These are phyloP conservation scores for Lichtheimia corymbifera DNA, from an alignment of 371 early-diverging fungal genomes.

Conservation along the genomic window DNA sequence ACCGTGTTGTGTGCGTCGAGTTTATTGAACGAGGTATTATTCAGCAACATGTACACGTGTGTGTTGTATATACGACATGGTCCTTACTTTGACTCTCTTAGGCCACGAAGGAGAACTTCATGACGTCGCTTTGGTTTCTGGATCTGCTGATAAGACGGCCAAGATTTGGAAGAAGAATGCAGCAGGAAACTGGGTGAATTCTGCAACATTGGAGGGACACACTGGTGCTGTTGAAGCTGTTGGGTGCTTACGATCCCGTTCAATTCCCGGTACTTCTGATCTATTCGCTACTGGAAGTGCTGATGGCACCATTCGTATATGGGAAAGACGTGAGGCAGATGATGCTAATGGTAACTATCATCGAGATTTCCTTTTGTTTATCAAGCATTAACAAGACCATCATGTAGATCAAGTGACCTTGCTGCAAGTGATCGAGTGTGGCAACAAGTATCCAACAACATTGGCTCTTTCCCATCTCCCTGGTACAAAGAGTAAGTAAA, in stretches of 20 bases:
- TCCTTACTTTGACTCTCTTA: conserved; percentile 9
- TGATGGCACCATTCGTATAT: conserved; percentile 79
- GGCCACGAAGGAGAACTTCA: conserved; percentile 50
- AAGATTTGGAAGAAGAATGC: conserved; percentile 69
- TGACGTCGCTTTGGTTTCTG: conserved; percentile 75
- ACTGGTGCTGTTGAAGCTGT: conserved; percentile 69
- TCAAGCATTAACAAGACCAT: neutral
- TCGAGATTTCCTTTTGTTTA: neutral
- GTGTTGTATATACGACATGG: neutral
- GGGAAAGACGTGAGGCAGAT: conserved; percentile 60
- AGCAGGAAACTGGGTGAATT: conserved; percentile 59
- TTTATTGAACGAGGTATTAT: conserved; percentile 66
- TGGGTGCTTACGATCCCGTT: conserved; percentile 57
- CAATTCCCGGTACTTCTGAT: conserved; percentile 43
- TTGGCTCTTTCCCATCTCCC: conserved; percentile 76
- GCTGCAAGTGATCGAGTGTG: conserved; percentile 71
- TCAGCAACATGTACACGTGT: neutral
- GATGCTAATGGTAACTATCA: conserved; percentile 38
- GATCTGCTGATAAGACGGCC: conserved; percentile 80
- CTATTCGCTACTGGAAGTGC: conserved; percentile 77
- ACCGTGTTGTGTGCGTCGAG: conserved; percentile 77
- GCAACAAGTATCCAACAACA: conserved; percentile 69
- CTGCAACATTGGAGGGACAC: conserved; percentile 74
- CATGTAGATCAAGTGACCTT: conserved; percentile 8
- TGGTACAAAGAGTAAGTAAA: conserved; percentile 46